A percentile compares a stretch with the other conserved stretches of the same genome.
Evolutionary conservation across 352 stramenopile species (phyloP).

Genomic region (Discostella stelligera): DNA sequence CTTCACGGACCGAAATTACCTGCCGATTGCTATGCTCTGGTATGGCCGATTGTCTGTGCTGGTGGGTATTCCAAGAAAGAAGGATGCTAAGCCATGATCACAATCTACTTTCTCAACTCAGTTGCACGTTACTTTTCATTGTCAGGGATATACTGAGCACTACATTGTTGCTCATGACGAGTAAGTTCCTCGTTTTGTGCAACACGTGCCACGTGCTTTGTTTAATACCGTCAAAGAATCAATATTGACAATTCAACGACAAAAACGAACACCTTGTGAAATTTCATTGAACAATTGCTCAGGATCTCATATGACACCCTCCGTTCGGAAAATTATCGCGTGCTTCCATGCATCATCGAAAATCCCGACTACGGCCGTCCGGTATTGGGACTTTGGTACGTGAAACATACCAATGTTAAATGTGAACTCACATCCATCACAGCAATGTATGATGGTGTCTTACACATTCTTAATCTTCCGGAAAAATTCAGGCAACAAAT

Average conservation of each 20-base stretch:
- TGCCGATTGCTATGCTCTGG: constrained; percentile 38
- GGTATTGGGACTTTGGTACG: constrained; percentile 8
- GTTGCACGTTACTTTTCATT: background rate
- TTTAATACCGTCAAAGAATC: no score
- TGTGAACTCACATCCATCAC: no score
- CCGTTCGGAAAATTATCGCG: constrained; percentile 13
- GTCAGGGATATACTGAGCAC: constrained; percentile 50
- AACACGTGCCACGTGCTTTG: no score
- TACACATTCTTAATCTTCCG: no score
- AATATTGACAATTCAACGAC: no score
- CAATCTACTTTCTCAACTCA: background rate
- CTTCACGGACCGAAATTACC: constrained; percentile 46
- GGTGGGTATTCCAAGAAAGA: background rate
- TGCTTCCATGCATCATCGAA: constrained; percentile 13
- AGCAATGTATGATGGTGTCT: no score
- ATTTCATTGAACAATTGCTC: background rate
- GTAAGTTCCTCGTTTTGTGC: constrained; percentile 8
- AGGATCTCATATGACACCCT: constrained; percentile 11
- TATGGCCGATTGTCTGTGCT: constrained; percentile 44
- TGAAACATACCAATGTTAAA: background rate
- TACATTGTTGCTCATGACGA: constrained; percentile 40
- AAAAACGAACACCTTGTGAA: no score
- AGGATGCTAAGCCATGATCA: background rate
- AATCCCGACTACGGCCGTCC: constrained; percentile 26
- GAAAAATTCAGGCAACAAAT: constrained; percentile 11